Evolutionary conservation across 768 basidiomycete species (phyloP), one percentile per base, ranked within the genome.

Genomic region (Trametes sanguinea): DNA sequence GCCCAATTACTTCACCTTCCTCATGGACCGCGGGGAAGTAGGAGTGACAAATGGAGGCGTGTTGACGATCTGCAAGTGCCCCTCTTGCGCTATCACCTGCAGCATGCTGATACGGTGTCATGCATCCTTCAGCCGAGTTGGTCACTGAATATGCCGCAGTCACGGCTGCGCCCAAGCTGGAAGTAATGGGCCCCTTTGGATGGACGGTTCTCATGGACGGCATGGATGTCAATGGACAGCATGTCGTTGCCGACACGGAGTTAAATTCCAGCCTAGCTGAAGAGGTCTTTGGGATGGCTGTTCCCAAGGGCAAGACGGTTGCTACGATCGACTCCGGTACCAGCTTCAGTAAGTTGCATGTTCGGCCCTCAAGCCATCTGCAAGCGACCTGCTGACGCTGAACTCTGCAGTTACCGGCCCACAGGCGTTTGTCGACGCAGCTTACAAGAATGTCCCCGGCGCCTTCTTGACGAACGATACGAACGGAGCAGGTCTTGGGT

Each of bases 371-470:
- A 43, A 29, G 11, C 16, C 22, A 22, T 22, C 22, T 32, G 6
- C 16, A n/a, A 22, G 3, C 17, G 6, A 53, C 5, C 8, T 29
- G 17, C 29, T 54, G 9, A 54, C 53, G 6, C 4, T 1, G 22
- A 32, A 22, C 10, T 17, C 11, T 32, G 22, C 42, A 64, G 63
- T 64, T 2, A 43, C 56, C 9, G 61, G 50, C 14, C 64, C 66
- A 2, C 37, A 32, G 2, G 37, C 42, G 32, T 67, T 61, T 43
- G 64, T 62, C 4, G 64, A 69, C 30, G 60, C 66, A 5, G 61
- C 65, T n/a, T 69, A 69, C 60, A 45, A 57, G 30, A 29, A 61
- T 16, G 32, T 67, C 17, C 66, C 68, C 5, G 68, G 66, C 30
- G 64, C 67, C 5, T 17, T 33, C 3, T 22, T 32, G 35, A 30